Conservation (phyloP, 106 monocot genomes). For the Platanthera guangdongensis region DNA sequence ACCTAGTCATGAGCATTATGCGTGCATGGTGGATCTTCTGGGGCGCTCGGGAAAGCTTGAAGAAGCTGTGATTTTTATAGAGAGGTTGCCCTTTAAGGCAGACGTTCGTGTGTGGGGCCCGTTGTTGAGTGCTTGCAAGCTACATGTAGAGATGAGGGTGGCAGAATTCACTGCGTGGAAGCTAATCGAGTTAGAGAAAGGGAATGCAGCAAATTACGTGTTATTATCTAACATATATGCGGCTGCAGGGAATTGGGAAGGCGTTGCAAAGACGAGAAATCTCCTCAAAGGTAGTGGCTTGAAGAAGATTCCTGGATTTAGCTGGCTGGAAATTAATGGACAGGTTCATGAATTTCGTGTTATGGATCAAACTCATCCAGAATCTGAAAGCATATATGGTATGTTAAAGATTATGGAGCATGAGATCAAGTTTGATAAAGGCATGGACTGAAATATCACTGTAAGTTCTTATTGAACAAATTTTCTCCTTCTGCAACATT, state of each 20-base stretch:
- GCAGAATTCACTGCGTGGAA: conserved; percentile 12
- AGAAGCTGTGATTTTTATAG: conserved; percentile 12
- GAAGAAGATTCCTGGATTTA: conserved; percentile 17
- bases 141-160: not conserved
- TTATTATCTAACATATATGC: conserved; percentile 27
- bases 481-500: no score
- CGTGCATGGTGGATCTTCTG: conserved; percentile 28
- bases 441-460: not conserved
- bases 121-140: conserved; percentile 15
- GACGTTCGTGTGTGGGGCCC: conserved; percentile 25
- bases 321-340: conserved; percentile 24
- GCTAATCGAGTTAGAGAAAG: conserved; percentile 24
- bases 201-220: conserved; percentile 19
- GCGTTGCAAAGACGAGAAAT: conserved; percentile 8
- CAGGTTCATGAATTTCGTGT: conserved; percentile 25
- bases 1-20: conserved; percentile 16
- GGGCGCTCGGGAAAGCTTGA: conserved; percentile 10
- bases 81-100: conserved; percentile 17
- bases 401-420: conserved; percentile 16
- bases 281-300: conserved; percentile 14
- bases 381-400: conserved; percentile 12
- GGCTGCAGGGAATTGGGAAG: conserved; percentile 21
- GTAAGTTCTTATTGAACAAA: not conserved
- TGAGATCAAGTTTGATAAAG: conserved; percentile 10
- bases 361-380: conserved; percentile 16